Evolutionary conservation across 768 basidiomycete species (phyloP), one percentile per base, ranked within the genome.

Genomic region (Symmetrospora coprosmae): DNA sequence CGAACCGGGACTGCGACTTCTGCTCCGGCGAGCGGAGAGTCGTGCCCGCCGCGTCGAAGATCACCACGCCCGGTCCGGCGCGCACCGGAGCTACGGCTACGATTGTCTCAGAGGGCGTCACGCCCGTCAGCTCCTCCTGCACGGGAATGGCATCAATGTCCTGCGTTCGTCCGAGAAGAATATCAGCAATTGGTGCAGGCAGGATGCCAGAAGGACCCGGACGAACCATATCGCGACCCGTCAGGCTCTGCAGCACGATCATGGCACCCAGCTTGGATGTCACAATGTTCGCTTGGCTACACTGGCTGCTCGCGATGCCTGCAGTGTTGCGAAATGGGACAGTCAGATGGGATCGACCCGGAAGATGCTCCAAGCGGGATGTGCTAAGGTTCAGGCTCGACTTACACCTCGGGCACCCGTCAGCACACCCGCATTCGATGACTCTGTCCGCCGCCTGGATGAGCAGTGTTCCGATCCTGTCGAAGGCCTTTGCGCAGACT

Each of bases 401-500:
- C 78, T 45, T 65, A 86, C 89, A 91, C 56, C 77, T 72, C 4
- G 75, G 71, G 67, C 89, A 92, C 0, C 88, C 89, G 7, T 79
- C 75, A 9, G 73, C 66, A 67, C 89, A 91, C 5, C 73, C 65
- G 70, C 89, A 91, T 3, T 71, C 66, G 58, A 80, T 78, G 16
- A 87, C 75, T 1, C 73, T 72, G 38, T 77, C 72, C 21, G 78
- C 76, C 0, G 87, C 85, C 60, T 80, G 78, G 7, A 70, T 72
- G 21, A 89, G 71, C 43, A 85, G 74, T 39, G 79, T 76, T 9
- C 72, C 79, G 55, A 71, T 79, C 66, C 86, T 81, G 66, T 90
- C 89, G 67, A 89, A 89, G 2, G 84, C 86, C 67, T 82, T 86
- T 2, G 81, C 79, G 30, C 84, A 79, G 5, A 84, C 75, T 0